Percentiles rank a stretch among this genome's conserved stretches.
These are phyloP conservation scores for Tephrocybe rancida DNA, from an alignment of 768 basidiomycete species.

Conservation along the genomic window DNA sequence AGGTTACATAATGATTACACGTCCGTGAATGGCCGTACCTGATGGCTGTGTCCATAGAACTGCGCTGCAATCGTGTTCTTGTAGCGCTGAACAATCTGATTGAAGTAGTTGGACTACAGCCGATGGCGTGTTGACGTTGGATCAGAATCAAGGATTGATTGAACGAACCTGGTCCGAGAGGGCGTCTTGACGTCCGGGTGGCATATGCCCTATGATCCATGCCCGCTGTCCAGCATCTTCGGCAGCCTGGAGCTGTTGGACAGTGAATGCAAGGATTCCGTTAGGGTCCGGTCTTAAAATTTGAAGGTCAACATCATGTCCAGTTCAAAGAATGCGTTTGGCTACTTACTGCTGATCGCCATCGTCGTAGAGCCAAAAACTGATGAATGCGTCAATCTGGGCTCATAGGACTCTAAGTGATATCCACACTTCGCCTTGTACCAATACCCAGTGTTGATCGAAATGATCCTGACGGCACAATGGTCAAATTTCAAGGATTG, in stretches of 20 bases:
- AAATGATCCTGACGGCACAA: slow-evolving; percentile 46
- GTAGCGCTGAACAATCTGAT: slow-evolving; percentile 64
- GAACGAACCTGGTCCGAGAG: slow-evolving; percentile 53
- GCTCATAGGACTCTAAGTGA: not conserved
- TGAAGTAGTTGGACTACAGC: slow-evolving; percentile 66
- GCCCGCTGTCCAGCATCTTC: slow-evolving; percentile 61
- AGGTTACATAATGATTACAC: no score
- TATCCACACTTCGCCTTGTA: slow-evolving; percentile 54
- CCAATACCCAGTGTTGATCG: slow-evolving; percentile 64
- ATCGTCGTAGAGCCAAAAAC: slow-evolving; percentile 65
- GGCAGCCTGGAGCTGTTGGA: slow-evolving; percentile 55
- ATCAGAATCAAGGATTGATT: not conserved
- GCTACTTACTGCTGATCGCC: slow-evolving; percentile 43
- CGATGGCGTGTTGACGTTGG: no score
- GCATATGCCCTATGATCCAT: slow-evolving; percentile 67
- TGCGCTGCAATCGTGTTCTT: slow-evolving; percentile 58
- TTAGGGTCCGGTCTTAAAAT: slow-evolving; percentile 53
- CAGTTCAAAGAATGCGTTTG: not conserved
- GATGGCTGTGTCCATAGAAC: slow-evolving; percentile 65
- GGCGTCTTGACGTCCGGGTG: slow-evolving; percentile 49
- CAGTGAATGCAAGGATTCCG: slow-evolving; percentile 57
- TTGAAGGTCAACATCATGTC: not conserved
- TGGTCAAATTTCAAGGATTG: not conserved
- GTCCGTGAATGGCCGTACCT: no score
- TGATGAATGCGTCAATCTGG: slow-evolving; percentile 15